phyloP scores from a whole-genome alignment of 768 basidiomycete species.

The Russula earlei region DNA sequence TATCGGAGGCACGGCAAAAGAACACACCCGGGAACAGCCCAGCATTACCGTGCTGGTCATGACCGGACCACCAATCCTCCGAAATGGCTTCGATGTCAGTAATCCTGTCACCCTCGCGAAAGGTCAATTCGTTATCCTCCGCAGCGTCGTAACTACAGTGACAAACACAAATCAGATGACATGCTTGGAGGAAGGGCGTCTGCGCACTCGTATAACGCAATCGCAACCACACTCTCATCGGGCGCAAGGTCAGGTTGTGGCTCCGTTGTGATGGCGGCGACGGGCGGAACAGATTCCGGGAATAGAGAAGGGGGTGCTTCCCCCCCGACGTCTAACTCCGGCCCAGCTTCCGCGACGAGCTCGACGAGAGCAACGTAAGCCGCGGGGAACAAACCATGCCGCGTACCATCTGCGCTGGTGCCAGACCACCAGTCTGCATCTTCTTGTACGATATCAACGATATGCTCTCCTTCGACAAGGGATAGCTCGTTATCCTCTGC shows the following conservation, averaged over 20 bases:
- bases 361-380: constrained; percentile 83
- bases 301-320: constrained; percentile 40
- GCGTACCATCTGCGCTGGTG: constrained; percentile 49
- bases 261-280: constrained; percentile 37
- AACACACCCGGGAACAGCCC: constrained; percentile 71
- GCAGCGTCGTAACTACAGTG: constrained; percentile 68
- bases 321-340: constrained; percentile 35
- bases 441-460: constrained; percentile 74
- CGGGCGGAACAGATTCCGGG: constrained; percentile 31
- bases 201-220: constrained; percentile 65
- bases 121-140: constrained; percentile 86
- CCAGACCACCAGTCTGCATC: constrained; percentile 94
- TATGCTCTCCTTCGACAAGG: constrained; percentile 69
- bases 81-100: constrained; percentile 68
- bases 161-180: constrained; percentile 5
- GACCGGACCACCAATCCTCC: constrained; percentile 89
- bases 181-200: background rate
- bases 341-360: constrained; percentile 29
- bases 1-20: background rate
- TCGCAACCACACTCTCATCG: constrained; percentile 50
- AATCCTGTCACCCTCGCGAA: constrained; percentile 76
- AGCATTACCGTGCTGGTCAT: constrained; percentile 40
- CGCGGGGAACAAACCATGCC: constrained; percentile 79
- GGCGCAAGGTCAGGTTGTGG: constrained; percentile 40
- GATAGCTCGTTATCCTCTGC: constrained; percentile 81